Evolutionary conservation across 2,329 filamentous ascomycete genomes (phyloP), one percentile per base, ranked within the genome.

Genomic region (Arthrobotrys megalospora): DNA sequence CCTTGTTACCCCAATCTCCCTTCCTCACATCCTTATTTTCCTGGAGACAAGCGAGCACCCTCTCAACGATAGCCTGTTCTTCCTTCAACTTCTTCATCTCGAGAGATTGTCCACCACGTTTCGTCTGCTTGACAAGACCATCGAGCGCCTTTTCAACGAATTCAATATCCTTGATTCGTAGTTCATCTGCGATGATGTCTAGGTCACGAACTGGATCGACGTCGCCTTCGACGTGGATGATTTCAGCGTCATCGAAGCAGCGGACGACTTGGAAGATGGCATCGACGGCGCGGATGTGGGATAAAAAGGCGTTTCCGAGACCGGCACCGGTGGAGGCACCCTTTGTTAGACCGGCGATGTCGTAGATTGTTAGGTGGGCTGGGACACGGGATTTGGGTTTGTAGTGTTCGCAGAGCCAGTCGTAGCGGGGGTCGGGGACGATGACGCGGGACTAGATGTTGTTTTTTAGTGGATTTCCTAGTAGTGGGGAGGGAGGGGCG

Each of bases 161-260:
- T 87, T 99, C 96, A 81, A 97, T 97, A 86, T 99, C 96, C 88
- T 99, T 99, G 85, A 97, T 91, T 80, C 95, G 91, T 83, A 99
- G 88, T 87, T 99, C 96, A 84, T 98, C 94, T 85, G 91, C 93
- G 86, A 99, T 98, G 85, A 99, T 99, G 83, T 93, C 92, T 82
- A 99, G 86, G 88, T 99, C 96, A 84, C 96, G 91, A 79, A 92
- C 90, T 38, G 96, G 96, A 86, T 99, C 93, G 82, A 99, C 96
- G 83, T 99, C 96, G 84, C 96, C 96, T 88, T 99, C 96, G 81
- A 99, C 94, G 89, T 99, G 96, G 83, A 97, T 98, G 83, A 99
- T 99, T 87, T 99, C 96, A 77, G 95, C 96, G 88, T 99, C 96
- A 84, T 99, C 96, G 86, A 99, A 97, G 87, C 93, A 97, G 83